phyloP scores from a whole-genome alignment of 495 filamentous ascomycete genomes.

The Chaetomium cochliodes region DNA sequence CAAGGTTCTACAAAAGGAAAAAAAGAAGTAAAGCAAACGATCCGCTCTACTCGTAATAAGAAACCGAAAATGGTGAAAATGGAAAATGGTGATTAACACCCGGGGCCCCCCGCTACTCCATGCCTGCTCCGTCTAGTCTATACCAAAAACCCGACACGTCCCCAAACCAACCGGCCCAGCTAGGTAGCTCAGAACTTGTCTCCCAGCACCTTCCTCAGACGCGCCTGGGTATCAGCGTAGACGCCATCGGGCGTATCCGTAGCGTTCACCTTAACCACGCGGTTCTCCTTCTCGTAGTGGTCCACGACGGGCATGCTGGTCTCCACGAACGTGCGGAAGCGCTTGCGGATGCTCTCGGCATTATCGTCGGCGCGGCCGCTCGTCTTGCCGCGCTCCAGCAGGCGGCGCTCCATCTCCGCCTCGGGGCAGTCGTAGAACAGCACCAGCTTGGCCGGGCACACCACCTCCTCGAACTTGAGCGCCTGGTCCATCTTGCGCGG shows the following conservation, averaged over 20 bases:
- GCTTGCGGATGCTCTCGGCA: constrained; percentile 89
- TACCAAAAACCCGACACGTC: not conserved
- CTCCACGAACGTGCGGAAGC: constrained; percentile 88
- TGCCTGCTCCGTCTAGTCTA: constrained; percentile 19
- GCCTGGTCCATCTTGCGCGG: constrained; percentile 97
- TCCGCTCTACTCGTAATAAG: constrained; percentile 12
- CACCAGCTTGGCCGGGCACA: constrained; percentile 76
- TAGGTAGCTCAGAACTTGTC: constrained; percentile 34
- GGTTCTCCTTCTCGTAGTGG: constrained; percentile 70
- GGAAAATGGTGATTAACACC: constrained; percentile 6
- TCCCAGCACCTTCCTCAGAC: constrained; percentile 39
- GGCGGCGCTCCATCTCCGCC: constrained; percentile 74
- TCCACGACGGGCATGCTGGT: constrained; percentile 96
- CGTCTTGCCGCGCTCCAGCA: constrained; percentile 89
- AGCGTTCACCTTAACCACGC: constrained; percentile 76
- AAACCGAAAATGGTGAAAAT: constrained; percentile 7
- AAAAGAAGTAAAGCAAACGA: constrained; percentile 9
- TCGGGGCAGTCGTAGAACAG: constrained; percentile 92
- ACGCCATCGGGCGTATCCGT: constrained; percentile 68
- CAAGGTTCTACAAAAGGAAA: constrained; percentile 14
- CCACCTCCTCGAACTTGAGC: constrained; percentile 82
- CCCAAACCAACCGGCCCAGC: not conserved
- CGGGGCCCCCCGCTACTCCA: constrained; percentile 3
- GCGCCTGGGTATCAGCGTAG: constrained; percentile 62
- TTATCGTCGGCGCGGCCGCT: constrained; percentile 91